Conservation (phyloP, 1,284 basidiomycete genomes). For the Dichomitus squalens region DNA sequence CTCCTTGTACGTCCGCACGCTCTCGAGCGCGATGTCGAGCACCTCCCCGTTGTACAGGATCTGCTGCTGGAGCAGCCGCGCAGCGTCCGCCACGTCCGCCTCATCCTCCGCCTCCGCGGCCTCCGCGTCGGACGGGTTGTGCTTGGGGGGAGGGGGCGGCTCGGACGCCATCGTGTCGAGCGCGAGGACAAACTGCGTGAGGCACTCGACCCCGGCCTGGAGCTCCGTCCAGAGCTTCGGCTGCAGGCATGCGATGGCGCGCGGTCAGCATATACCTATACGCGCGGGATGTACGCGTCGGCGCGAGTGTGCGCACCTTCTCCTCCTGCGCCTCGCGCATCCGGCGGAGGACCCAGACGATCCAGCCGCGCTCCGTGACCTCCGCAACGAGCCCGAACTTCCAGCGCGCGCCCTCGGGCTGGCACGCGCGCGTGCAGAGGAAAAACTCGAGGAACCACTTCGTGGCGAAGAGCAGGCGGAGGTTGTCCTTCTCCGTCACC, state of each 20-base stretch:
- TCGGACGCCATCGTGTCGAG: constrained; percentile 65
- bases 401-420: constrained; percentile 48
- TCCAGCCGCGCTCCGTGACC: constrained; percentile 83
- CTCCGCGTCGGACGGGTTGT: constrained; percentile 7
- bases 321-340: constrained; percentile 89
- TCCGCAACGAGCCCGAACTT: constrained; percentile 80
- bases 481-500: constrained; percentile 87
- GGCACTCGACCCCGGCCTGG: constrained; percentile 91
- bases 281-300: background rate
- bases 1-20: constrained; percentile 76
- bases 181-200: constrained; percentile 85
- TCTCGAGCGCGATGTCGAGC: constrained; percentile 82
- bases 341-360: constrained; percentile 86
- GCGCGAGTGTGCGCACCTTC: constrained; percentile 57
- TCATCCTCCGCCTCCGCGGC: constrained; percentile 35
- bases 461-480: constrained; percentile 80
- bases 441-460: constrained; percentile 94
- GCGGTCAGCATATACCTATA: background rate
- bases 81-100: constrained; percentile 71
- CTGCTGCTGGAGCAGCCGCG: constrained; percentile 82
- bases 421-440: constrained; percentile 55
- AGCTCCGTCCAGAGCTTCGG: constrained; percentile 92
- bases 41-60: constrained; percentile 93
- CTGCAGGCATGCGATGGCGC: constrained; percentile 40
- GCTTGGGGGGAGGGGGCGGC: constrained; percentile 30